A percentile compares a stretch with the other conserved stretches of the same genome.
These are phyloP conservation scores for Agaricus sinodeliciosus DNA, from an alignment of 768 basidiomycete genomes.

Conservation along the genomic window DNA sequence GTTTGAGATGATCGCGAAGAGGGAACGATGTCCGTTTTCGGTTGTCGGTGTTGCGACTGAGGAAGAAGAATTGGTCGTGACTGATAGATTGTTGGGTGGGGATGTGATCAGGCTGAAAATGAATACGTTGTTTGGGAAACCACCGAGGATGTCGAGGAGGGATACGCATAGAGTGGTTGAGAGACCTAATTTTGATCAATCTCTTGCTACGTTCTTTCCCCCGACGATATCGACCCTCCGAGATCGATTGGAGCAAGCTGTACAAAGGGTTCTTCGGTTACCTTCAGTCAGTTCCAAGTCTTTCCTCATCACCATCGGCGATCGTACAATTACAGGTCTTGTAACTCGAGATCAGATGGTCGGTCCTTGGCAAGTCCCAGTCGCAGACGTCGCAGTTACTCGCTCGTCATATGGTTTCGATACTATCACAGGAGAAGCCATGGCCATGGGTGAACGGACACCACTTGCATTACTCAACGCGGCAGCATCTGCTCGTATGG, in stretches of 20 bases:
- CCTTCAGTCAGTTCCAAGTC: slow-evolving; percentile 94
- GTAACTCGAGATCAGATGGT: slow-evolving; percentile 98
- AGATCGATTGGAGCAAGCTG: slow-evolving; percentile 55
- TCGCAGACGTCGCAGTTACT: slow-evolving; percentile 95
- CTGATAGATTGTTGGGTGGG: slow-evolving; percentile 71
- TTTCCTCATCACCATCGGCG: slow-evolving; percentile 98
- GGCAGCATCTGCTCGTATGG: slow-evolving; percentile 92
- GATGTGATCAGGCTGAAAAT: slow-evolving; percentile 88
- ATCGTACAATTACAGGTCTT: slow-evolving; percentile 89
- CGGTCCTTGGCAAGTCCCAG: slow-evolving; percentile 97
- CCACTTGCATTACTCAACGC: slow-evolving; percentile 84
- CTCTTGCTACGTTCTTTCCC: slow-evolving; percentile 64
- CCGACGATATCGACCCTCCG: slow-evolving; percentile 22
- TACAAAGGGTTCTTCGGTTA: slow-evolving; percentile 78
- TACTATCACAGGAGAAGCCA: slow-evolving; percentile 80
- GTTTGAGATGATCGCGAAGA: slow-evolving; percentile 73
- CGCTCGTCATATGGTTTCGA: slow-evolving; percentile 93
- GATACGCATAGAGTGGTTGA: slow-evolving; percentile 43
- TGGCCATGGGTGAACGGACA: slow-evolving; percentile 98
- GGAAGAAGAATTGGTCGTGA: slow-evolving; percentile 80
- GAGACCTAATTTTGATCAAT: slow-evolving; percentile 57
- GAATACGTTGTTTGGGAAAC: slow-evolving; percentile 95
- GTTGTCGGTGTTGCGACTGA: slow-evolving; percentile 84
- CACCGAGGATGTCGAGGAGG: slow-evolving; percentile 81
- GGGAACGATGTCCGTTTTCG: slow-evolving; percentile 92